Evolutionary conservation across 768 basidiomycete genomes (phyloP).

Genomic region (Suillus placidus): DNA sequence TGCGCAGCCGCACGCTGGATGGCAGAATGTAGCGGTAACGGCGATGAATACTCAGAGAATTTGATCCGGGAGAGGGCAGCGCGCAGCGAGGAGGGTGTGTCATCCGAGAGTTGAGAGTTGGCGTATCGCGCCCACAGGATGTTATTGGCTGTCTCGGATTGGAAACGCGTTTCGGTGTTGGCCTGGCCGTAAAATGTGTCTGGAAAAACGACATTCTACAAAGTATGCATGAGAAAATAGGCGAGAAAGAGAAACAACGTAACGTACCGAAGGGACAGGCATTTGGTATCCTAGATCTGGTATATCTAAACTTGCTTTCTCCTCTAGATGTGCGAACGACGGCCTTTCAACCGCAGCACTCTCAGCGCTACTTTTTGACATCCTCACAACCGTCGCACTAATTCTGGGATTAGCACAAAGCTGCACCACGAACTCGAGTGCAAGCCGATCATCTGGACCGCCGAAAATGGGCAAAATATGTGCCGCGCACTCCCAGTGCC

Average conservation of each 20-base stretch:
- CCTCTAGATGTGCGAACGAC: constrained; percentile 58
- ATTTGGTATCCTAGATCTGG: constrained; percentile 16
- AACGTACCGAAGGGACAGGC: constrained; percentile 15
- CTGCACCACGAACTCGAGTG: constrained; percentile 80
- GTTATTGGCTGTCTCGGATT: constrained; percentile 83
- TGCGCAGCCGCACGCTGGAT: constrained; percentile 43
- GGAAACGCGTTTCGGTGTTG: constrained; percentile 66
- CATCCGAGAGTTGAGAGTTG: constrained; percentile 16
- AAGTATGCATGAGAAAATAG: constrained; percentile 11
- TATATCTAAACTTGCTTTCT: constrained; percentile 42
- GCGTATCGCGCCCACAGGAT: constrained; percentile 73
- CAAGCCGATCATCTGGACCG: constrained; percentile 92
- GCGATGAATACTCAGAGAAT: constrained; percentile 55
- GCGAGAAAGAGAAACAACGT: constrained; percentile 1
- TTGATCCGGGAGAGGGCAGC: constrained; percentile 60
- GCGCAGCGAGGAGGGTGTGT: constrained; percentile 12
- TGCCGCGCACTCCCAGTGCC: constrained; percentile 46
- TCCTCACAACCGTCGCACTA: constrained; percentile 72
- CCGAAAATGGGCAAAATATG: constrained; percentile 90
- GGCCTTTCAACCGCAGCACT: constrained; percentile 61
- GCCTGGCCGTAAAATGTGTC: constrained; percentile 74
- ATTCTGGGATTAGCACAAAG: constrained; percentile 63
- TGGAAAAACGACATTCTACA: constrained; percentile 50
- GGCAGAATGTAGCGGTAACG: constrained; percentile 59
- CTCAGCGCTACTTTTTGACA: constrained; percentile 40